Percentiles rank a stretch among this genome's conserved stretches.
Conservation (phyloP, 108 stramenopile genomes). For the Nitzschia inconspicua region DNA sequence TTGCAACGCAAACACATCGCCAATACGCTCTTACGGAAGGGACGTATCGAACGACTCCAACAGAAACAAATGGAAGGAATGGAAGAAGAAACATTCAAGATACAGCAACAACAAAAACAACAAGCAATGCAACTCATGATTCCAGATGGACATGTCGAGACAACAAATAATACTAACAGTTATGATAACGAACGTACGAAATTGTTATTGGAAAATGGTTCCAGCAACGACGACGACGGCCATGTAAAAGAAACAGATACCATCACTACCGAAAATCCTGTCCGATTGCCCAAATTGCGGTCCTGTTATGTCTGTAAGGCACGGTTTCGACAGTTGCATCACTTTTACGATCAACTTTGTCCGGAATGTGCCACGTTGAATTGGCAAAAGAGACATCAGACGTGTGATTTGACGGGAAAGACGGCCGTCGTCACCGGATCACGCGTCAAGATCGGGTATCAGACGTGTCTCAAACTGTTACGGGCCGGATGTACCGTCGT, state of each 20-base stretch:
- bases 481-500: constrained; percentile 72
- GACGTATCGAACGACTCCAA: constrained; percentile 65
- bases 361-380: constrained; percentile 80
- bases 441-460: constrained; percentile 90
- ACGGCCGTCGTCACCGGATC: constrained; percentile 86
- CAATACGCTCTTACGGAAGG: constrained; percentile 54
- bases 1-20: constrained; percentile 74
- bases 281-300: constrained; percentile 63
- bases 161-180: constrained; percentile 10
- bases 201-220: constrained; percentile 7
- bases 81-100: constrained; percentile 60
- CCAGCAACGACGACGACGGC: neutral
- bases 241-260: constrained; percentile 9
- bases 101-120: constrained; percentile 4
- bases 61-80: constrained; percentile 46
- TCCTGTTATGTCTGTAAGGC: constrained; percentile 89
- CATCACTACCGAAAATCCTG: neutral
- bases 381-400: constrained; percentile 76
- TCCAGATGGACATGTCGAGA: constrained; percentile 81
- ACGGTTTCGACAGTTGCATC: constrained; percentile 75
- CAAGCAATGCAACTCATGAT: constrained; percentile 36
- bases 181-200: neutral
- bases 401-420: constrained; percentile 41
- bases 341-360: constrained; percentile 91
- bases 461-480: constrained; percentile 75